phyloP scores from a whole-genome alignment of 306 rosid species.

The Bauhinia variegata region DNA sequence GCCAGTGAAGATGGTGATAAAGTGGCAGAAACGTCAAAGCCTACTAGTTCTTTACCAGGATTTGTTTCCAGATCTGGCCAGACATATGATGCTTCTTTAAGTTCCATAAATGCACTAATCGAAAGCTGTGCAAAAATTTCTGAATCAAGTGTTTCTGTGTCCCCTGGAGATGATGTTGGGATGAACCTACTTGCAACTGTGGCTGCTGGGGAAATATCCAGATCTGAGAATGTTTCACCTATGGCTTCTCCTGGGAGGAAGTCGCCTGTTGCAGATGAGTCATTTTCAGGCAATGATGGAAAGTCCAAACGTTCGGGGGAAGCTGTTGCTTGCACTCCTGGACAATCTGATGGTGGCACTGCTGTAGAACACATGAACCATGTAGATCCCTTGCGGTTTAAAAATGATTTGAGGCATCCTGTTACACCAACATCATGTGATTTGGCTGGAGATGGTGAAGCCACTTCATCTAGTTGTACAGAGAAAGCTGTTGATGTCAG shows the following conservation, averaged over 20 bases:
- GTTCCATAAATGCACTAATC: constrained; percentile 79
- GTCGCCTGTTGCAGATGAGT: constrained; percentile 49
- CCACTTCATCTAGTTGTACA: constrained; percentile 33
- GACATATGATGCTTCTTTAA: constrained; percentile 63
- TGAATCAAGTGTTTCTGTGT: constrained; percentile 58
- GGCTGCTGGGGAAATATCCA: constrained; percentile 80
- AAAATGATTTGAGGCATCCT: constrained; percentile 32
- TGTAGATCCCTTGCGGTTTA: constrained; percentile 32
- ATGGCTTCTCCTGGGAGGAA: constrained; percentile 57
- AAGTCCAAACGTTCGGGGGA: constrained; percentile 47
- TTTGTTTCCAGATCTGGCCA: constrained; percentile 59
- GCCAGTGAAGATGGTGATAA: constrained; percentile 50
- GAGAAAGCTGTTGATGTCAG: constrained; percentile 42
- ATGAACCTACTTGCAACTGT: constrained; percentile 89
- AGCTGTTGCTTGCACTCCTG: constrained; percentile 32
- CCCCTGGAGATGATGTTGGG: constrained; percentile 72
- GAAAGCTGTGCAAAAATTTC: constrained; percentile 84
- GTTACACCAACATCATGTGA: constrained; percentile 1
- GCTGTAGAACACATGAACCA: constrained; percentile 35
- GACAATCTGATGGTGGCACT: constrained; percentile 39
- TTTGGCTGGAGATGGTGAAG: constrained; percentile 43
- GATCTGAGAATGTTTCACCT: constrained; percentile 67
- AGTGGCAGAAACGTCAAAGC: constrained; percentile 46
- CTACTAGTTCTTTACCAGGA: constrained; percentile 51
- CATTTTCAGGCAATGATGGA: constrained; percentile 47